These are phyloP conservation scores for Hermanozyma aechmeae DNA, from an alignment of 805 yeast species.

Conservation along the genomic window DNA sequence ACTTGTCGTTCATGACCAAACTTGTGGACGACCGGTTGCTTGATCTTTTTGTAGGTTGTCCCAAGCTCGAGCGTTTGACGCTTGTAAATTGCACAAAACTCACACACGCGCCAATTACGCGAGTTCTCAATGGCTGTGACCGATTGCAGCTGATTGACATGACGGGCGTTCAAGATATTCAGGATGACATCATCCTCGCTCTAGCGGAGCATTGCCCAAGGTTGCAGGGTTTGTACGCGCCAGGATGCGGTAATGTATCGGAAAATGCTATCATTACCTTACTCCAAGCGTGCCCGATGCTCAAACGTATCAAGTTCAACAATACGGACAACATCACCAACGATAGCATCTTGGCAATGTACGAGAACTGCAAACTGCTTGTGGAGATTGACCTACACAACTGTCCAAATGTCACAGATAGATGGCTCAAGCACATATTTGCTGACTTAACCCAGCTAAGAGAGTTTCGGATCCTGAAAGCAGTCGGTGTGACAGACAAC, in stretches of 20 bases:
- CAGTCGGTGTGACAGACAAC: constrained; percentile 58
- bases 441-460: constrained; percentile 60
- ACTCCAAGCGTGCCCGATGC: constrained; percentile 55
- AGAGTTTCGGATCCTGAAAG: constrained; percentile 75
- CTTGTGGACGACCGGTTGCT: constrained; percentile 58
- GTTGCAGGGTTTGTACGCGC: constrained; percentile 84
- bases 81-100: constrained; percentile 70
- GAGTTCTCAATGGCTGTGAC: constrained; percentile 54
- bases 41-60: constrained; percentile 53
- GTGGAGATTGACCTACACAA: constrained; percentile 88
- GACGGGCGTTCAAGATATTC: constrained; percentile 59
- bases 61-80: constrained; percentile 75
- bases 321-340: constrained; percentile 63
- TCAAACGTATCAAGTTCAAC: constrained; percentile 76
- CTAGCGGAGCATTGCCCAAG: constrained; percentile 65
- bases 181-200: constrained; percentile 59
- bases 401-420: constrained; percentile 65
- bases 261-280: constrained; percentile 54
- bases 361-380: constrained; percentile 63
- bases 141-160: constrained; percentile 79
- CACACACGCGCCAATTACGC: constrained; percentile 50
- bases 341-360: constrained; percentile 47
- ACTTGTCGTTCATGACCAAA: constrained; percentile 65
- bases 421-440: constrained; percentile 49
- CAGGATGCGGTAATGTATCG: constrained; percentile 67